These are phyloP conservation scores for Kodamaea restingae DNA, from an alignment of 805 yeast species.

Conservation along the genomic window DNA sequence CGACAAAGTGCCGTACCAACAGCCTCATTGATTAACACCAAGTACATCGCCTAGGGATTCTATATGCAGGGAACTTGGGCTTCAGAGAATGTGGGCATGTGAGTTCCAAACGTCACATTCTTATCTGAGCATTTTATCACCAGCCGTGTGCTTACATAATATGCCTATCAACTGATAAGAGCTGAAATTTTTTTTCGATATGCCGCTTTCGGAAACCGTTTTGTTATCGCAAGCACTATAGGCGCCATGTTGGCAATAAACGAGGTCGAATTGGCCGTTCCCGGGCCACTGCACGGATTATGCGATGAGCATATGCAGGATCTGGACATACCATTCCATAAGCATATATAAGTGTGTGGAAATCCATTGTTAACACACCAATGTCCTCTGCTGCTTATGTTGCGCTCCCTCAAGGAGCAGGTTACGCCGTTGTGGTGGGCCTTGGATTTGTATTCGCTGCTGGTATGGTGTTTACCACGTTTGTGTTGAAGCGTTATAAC, in stretches of 20 bases:
- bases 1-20: no score
- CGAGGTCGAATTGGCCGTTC: neutral
- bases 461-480: slow-evolving; percentile 77
- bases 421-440: slow-evolving; percentile 85
- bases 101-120: no score
- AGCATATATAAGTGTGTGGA: neutral
- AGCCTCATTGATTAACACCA: no score
- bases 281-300: neutral
- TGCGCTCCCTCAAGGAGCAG: slow-evolving; percentile 69
- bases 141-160: slow-evolving; percentile 4
- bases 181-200: neutral
- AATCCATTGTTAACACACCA: neutral
- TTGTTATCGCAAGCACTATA: slow-evolving; percentile 1
- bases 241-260: neutral
- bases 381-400: slow-evolving; percentile 19
- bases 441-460: slow-evolving; percentile 75
- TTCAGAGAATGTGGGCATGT: no score
- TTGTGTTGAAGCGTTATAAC: slow-evolving; percentile 69
- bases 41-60: no score
- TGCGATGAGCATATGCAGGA: neutral
- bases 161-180: neutral
- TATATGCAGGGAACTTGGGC: no score
- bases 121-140: no score
- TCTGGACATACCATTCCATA: neutral
- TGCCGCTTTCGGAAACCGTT: neutral